A percentile compares a stretch with the other conserved stretches of the same genome.
phyloP scores from a whole-genome alignment of 371 early-diverging fungal species.

The Apophysomyces elegans region DNA sequence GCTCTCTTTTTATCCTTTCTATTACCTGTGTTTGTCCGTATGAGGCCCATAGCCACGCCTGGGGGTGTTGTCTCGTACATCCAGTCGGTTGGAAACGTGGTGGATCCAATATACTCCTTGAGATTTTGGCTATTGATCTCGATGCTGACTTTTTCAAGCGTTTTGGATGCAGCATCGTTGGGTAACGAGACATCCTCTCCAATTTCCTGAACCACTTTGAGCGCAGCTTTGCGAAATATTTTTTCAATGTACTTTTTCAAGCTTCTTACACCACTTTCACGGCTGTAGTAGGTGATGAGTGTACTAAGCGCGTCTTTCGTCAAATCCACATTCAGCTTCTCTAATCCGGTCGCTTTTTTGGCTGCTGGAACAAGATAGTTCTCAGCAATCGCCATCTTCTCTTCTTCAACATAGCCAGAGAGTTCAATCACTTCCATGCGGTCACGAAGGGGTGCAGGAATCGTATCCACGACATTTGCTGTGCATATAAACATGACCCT shows the following conservation, averaged over 20 bases:
- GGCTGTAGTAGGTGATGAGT: constrained; percentile 56
- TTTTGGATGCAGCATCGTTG: constrained; percentile 15
- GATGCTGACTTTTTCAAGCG: constrained; percentile 53
- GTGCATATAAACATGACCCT: constrained; percentile 77
- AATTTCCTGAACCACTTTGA: constrained; percentile 71
- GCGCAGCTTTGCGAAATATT: constrained; percentile 93
- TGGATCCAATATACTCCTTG: constrained; percentile 89
- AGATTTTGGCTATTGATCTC: constrained; percentile 67
- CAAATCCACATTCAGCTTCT: constrained; percentile 12
- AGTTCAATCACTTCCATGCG: constrained; percentile 78
- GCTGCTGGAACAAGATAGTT: constrained; percentile 54
- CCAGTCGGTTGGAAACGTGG: constrained; percentile 83
- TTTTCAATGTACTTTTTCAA: constrained; percentile 73
- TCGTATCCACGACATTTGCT: constrained; percentile 69
- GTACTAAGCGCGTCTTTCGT: constrained; percentile 25
- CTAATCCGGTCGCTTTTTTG: constrained; percentile 40
- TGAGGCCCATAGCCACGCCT: constrained; percentile 93
- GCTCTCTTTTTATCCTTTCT: background rate
- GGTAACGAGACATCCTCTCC: constrained; percentile 34
- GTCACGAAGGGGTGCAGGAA: constrained; percentile 72
- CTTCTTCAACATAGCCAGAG: constrained; percentile 74
- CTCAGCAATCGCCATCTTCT: constrained; percentile 55
- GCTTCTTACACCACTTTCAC: constrained; percentile 67
- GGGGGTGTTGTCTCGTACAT: constrained; percentile 86
- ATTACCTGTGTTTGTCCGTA: constrained; percentile 89